A percentile compares a stretch with the other conserved stretches of the same genome.
phyloP scores from a whole-genome alignment of 305 asterid species.

The Fraxinus greggii region DNA sequence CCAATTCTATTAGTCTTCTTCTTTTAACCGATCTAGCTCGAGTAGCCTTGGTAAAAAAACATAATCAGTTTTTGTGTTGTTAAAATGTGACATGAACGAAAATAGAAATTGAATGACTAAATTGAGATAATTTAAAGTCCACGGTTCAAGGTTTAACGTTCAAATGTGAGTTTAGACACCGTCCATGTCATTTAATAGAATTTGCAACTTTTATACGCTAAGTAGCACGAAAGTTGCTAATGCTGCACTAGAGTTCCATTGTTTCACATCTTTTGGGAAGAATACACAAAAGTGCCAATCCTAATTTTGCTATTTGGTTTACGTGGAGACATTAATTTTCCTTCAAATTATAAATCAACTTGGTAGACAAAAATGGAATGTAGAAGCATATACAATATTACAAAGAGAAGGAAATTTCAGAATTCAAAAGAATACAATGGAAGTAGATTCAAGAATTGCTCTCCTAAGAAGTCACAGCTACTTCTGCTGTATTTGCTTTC shows the following conservation, averaged over 20 bases:
- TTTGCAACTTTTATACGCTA: background rate
- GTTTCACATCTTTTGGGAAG: background rate
- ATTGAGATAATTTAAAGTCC: no score
- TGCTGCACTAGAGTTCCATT: background rate
- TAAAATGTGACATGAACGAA: no score
- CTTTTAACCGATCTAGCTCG: slow-evolving; percentile 6
- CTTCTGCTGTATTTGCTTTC: slow-evolving; percentile 52
- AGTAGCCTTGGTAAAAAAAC: background rate
- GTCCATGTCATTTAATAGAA: no score
- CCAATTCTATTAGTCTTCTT: no score
- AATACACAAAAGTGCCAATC: slow-evolving; percentile 20
- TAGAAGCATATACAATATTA: background rate
- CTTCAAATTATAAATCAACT: slow-evolving; percentile 10
- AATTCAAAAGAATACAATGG: slow-evolving; percentile 12
- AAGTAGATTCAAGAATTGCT: slow-evolving; percentile 25
- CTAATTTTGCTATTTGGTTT: slow-evolving; percentile 13
- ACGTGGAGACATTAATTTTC: slow-evolving; percentile 11
- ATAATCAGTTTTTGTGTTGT: no score
- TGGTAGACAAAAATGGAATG: slow-evolving; percentile 7
- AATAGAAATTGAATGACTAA: no score
- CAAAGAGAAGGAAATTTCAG: background rate
- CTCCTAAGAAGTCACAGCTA: slow-evolving; percentile 52
- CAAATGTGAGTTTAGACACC: no score
- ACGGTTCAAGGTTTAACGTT: no score
- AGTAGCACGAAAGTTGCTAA: background rate